Evolutionary conservation across 495 filamentous ascomycete species (phyloP).

Genomic region (Platismatia glauca): DNA sequence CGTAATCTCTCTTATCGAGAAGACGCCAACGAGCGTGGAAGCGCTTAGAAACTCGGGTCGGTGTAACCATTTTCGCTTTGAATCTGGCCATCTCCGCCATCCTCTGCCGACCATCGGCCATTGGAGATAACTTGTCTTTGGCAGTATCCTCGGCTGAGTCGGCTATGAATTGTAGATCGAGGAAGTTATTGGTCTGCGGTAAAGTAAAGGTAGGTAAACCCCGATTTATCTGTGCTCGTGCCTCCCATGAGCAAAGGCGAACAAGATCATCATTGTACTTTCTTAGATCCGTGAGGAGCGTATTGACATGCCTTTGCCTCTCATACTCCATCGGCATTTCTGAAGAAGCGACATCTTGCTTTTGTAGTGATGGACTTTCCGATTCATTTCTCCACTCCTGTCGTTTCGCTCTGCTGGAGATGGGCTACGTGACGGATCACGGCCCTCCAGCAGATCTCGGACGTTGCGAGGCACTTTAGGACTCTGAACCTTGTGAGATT

Average conservation of each 20-base stretch:
- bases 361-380: neutral
- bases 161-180: conserved; percentile 3
- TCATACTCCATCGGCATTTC: conserved; percentile 3
- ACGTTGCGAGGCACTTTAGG: neutral
- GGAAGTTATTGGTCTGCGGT: neutral
- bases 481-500: neutral
- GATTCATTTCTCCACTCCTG: neutral
- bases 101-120: neutral
- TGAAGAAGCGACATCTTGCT: conserved; percentile 5
- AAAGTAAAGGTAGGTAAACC: neutral
- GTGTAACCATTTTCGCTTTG: neutral
- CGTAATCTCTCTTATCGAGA: neutral
- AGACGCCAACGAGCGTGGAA: neutral
- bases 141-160: neutral
- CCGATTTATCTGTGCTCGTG: neutral
- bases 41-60: neutral
- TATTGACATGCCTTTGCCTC: neutral
- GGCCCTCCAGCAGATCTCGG: neutral
- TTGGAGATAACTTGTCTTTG: neutral
- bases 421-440: neutral
- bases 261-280: conserved; percentile 3
- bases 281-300: neutral
- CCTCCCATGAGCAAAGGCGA: conserved; percentile 1
- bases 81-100: neutral
- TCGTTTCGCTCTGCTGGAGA: neutral